Percentiles rank a stretch among this genome's conserved stretches.
These are phyloP conservation scores for Candida tropicalis DNA, from an alignment of 1,139 yeast genomes.

Conservation along the genomic window DNA sequence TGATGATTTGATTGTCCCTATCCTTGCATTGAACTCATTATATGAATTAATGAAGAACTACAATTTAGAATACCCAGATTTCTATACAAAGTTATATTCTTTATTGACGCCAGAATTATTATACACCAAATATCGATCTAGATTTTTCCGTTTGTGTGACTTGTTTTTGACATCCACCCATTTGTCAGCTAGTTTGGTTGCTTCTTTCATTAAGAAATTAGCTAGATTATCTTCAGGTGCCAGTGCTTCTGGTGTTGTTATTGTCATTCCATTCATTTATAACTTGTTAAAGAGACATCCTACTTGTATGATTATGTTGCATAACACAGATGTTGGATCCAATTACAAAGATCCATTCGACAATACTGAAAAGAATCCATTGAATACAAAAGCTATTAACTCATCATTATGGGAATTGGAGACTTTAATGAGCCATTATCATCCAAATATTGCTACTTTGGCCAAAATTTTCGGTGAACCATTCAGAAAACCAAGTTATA, in stretches of 20 bases:
- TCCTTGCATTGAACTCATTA: conserved; percentile 83
- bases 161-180: conserved; percentile 86
- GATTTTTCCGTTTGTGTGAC: conserved; percentile 87
- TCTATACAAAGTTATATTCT: conserved; percentile 79
- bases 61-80: conserved; percentile 92
- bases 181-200: conserved; percentile 78
- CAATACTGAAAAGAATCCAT: conserved; percentile 67
- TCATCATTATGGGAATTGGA: conserved; percentile 94
- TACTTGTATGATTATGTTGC: conserved; percentile 88
- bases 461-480: conserved; percentile 90
- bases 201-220: conserved; percentile 84
- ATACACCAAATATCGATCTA: conserved; percentile 78
- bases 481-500: conserved; percentile 81
- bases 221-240: conserved; percentile 77
- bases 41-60: conserved; percentile 81
- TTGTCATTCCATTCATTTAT: conserved; percentile 87
- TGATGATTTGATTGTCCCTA: conserved; percentile 69
- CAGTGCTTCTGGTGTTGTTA: conserved; percentile 88
- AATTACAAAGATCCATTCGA: conserved; percentile 69
- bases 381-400: conserved; percentile 73
- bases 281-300: conserved; percentile 90
- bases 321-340: conserved; percentile 35
- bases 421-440: conserved; percentile 82
- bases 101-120: conserved; percentile 74
- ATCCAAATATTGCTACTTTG: conserved; percentile 91